Evolutionary conservation across 352 stramenopile species (phyloP), one percentile per base, ranked within the genome.

Genomic region (Blastocystis sp.): DNA sequence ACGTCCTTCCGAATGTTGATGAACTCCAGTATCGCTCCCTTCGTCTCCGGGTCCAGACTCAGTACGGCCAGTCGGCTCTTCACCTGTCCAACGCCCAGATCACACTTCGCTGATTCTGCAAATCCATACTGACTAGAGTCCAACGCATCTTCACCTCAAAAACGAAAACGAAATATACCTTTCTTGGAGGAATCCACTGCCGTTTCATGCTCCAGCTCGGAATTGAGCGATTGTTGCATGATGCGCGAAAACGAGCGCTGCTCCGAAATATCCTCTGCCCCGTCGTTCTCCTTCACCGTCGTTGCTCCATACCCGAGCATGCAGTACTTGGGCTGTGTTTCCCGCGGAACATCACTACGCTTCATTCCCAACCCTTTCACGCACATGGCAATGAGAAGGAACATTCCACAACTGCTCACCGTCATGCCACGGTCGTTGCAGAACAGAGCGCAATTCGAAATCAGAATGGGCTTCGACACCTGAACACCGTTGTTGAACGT

Each of bases 1-100:
- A 80, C 39, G 63, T 80, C 69, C 26, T 80, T n/a, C n/a, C 69
- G 69, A 51, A 80, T 80, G 55, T 80, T 80, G 60, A 80, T 80
- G 35, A 80, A 80, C 69, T 80, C 69, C 39, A 80, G 55, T 35
- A 80, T 62, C 2, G 39, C n/a, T 12, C 69, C 69, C n/a, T 80
- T 80, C n/a, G 37, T 80, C 60, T 80, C 69, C 6, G 69, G 69
- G 63, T 80, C 69, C 39, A 80, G 29, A 63, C 69, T 80, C 19
- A 80, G 39, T 16, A 80, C n/a, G 4, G 69, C 69, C 45, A 80
- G 60, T 31, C 55, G 45, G 13, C 29, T 63, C 37, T 80, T 62
- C 37, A 80, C 69, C 35, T 62, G 37, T 9, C 69, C 69, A 12
- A 80, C 69, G 55, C 69, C 69, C 29, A 80, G 55, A 62, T 80